Evolutionary conservation across 2,329 filamentous ascomycete species (phyloP).

Genomic region (Zymoseptoria tritici): DNA sequence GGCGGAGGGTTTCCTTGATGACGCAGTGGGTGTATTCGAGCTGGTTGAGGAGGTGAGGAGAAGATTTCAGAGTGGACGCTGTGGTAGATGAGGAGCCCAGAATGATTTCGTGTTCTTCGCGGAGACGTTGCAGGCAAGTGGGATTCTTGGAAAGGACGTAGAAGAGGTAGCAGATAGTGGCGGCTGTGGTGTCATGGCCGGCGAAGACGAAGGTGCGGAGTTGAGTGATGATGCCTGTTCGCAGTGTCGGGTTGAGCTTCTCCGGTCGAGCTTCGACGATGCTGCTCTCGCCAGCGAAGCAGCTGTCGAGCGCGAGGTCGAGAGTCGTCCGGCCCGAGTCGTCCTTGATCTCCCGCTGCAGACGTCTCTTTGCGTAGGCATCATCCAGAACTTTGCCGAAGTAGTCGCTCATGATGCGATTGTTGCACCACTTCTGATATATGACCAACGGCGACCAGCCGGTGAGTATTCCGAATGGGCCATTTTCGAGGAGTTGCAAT

Average conservation of each 20-base stretch:
- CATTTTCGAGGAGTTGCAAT: conserved; percentile 20
- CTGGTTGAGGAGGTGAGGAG: conserved; percentile 43
- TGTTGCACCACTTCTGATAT: conserved; percentile 18
- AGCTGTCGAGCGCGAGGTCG: conserved; percentile 30
- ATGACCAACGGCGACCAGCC: conserved; percentile 16
- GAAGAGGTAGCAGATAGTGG: conserved; percentile 28
- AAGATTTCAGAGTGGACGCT: conserved; percentile 30
- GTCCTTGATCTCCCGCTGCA: conserved; percentile 19
- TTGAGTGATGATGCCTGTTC: conserved; percentile 26
- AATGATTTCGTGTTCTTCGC: conserved; percentile 44
- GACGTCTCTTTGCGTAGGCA: conserved; percentile 24
- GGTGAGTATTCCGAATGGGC: conserved; percentile 9
- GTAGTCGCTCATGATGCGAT: conserved; percentile 14
- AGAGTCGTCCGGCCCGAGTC: conserved; percentile 15
- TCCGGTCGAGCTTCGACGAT: background rate
- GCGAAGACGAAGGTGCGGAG: conserved; percentile 35
- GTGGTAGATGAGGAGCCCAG: conserved; percentile 31
- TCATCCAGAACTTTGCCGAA: conserved; percentile 29
- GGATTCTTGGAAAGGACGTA: conserved; percentile 33
- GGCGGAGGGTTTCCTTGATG: conserved; percentile 46
- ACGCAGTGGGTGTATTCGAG: conserved; percentile 46
- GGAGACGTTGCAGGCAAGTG: conserved; percentile 27
- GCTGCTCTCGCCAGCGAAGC: conserved; percentile 20
- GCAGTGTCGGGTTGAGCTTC: conserved; percentile 28
- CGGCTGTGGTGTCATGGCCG: conserved; percentile 35